These are phyloP conservation scores for Hypoxylon sp. DNA, from an alignment of 2,329 filamentous ascomycete species.

Conservation along the genomic window DNA sequence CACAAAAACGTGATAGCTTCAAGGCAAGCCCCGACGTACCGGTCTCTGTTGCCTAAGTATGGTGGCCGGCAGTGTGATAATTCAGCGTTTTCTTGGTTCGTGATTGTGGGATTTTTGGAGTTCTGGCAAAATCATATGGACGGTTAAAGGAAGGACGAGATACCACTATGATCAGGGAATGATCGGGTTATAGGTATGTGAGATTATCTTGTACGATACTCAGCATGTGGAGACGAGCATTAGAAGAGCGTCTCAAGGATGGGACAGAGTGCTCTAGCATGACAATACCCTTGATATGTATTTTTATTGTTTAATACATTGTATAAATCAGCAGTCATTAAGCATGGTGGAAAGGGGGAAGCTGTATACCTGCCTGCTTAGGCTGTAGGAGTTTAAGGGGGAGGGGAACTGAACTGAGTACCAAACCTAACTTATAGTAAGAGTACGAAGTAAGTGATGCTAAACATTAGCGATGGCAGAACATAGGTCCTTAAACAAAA, in stretches of 20 bases:
- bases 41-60: slow-evolving; percentile 45
- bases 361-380: background rate
- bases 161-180: slow-evolving; percentile 48
- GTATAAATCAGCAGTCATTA: slow-evolving; percentile 46
- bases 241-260: slow-evolving; percentile 35
- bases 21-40: slow-evolving; percentile 37
- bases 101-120: slow-evolving; percentile 46
- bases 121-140: slow-evolving; percentile 43
- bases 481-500: background rate
- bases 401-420: slow-evolving; percentile 3
- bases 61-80: slow-evolving; percentile 11
- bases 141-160: slow-evolving; percentile 40
- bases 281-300: slow-evolving; percentile 52
- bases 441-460: background rate
- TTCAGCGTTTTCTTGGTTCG: slow-evolving; percentile 38
- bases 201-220: slow-evolving; percentile 35
- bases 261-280: slow-evolving; percentile 37
- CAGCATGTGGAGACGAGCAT: slow-evolving; percentile 33
- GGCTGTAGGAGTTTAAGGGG: slow-evolving; percentile 9
- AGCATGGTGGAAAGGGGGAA: slow-evolving; percentile 24
- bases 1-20: slow-evolving; percentile 38
- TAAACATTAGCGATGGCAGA: background rate
- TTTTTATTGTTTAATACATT: slow-evolving; percentile 49
- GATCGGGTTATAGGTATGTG: slow-evolving; percentile 45
- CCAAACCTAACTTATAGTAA: background rate